Conservation (phyloP, 257 asterid species). For the Anisodus tanguticus region DNA sequence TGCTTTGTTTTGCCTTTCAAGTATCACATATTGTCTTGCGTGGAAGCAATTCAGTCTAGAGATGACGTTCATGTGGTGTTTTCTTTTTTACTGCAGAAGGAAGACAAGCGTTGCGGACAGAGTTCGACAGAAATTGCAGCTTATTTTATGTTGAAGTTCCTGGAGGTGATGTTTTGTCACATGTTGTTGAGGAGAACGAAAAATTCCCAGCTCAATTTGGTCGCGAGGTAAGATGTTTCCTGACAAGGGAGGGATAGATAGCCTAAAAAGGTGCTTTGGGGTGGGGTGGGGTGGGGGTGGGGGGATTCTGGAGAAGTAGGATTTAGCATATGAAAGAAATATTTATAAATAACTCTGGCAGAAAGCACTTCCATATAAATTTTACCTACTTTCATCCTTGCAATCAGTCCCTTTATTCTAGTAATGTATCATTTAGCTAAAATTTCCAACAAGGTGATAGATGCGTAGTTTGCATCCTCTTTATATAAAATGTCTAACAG, state of each 20-base stretch:
- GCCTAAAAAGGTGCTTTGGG: neutral
- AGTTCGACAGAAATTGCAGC: conserved; percentile 63
- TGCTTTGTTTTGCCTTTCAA: neutral
- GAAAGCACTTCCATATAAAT: neutral
- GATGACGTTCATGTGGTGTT: conserved; percentile 1
- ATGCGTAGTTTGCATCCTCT: neutral
- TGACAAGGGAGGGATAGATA: neutral
- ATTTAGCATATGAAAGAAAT: neutral
- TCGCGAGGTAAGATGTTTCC: conserved; percentile 69
- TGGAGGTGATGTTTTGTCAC: conserved; percentile 72
- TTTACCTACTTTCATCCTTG: neutral
- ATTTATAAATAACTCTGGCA: neutral
- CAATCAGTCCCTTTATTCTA: conserved; percentile 1
- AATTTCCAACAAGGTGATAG: neutral
- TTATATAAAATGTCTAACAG: neutral
- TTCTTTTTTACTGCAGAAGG: conserved; percentile 59
- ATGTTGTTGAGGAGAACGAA: conserved; percentile 75
- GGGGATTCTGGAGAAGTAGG: neutral
- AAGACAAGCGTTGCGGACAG: conserved; percentile 55
- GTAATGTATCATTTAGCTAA: neutral
- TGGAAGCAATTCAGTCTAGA: neutral
- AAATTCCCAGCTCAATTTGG: conserved; percentile 92
- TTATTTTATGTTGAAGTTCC: conserved; percentile 93
- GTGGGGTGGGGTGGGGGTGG: too few species aligned
- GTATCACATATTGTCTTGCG: neutral